These are phyloP conservation scores for Lecanoromycetidae sp. DNA, from an alignment of 2,329 filamentous ascomycete species.

Conservation along the genomic window DNA sequence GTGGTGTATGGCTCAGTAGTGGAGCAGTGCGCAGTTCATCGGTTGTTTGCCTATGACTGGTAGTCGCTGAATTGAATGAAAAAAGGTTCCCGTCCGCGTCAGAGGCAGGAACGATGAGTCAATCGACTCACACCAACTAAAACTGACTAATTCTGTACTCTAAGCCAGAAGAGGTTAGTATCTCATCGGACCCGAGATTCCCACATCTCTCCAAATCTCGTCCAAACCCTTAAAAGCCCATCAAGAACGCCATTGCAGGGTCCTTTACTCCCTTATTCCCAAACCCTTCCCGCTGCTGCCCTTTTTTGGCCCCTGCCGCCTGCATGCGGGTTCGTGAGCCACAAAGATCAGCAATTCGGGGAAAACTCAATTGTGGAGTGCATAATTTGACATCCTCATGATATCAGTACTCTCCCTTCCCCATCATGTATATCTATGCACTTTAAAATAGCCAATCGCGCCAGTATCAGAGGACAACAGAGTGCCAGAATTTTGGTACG, in stretches of 20 bases:
- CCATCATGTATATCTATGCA: too few species aligned
- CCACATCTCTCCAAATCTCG: too few species aligned
- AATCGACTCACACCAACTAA: too few species aligned
- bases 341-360: background rate
- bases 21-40: background rate
- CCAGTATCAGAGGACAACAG: too few species aligned
- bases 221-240: background rate
- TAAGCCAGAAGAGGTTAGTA: background rate
- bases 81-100: background rate
- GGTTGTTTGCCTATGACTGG: background rate
- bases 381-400: background rate
- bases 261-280: background rate
- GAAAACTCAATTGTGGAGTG: background rate
- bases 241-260: background rate
- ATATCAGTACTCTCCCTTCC: background rate
- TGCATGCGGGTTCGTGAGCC: background rate
- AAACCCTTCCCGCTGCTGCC: too few species aligned
- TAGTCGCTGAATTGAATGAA: background rate
- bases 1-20: background rate
- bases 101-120: background rate
- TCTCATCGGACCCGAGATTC: too few species aligned
- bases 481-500: too few species aligned
- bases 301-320: too few species aligned
- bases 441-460: too few species aligned
- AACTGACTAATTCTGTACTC: too few species aligned